Base-by-base conservation (phyloP, 2,329 filamentous ascomycete species). In the Macrophomina phaseolina region DNA sequence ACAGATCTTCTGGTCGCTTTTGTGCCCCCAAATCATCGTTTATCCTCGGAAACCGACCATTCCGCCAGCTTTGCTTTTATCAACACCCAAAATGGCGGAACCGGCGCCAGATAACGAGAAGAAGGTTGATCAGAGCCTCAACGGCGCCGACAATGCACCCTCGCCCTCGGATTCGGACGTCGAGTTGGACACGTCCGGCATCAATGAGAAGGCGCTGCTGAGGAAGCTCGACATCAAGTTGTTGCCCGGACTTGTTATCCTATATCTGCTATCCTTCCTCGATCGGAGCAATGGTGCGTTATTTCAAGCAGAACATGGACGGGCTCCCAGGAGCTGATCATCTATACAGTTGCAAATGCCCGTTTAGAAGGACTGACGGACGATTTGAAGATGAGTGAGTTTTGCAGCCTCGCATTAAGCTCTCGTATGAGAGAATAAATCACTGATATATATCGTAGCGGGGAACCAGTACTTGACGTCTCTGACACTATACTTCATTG, bases 401-500 rank as follows among this genome's bases (percentile, higher is more conserved):
- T 16, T 7, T 12, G 18, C 14, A 30, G 66, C 60, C 42, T 69
- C 23, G 23, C 23, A 23, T 23, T 30, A 12, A 14, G 23, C 18
- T 12, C n/a, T 51, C 2, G 30, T 23, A 11, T 30, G 6, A 28
- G 38, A 18, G 4, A 11, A 62, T 66, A 46, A 32, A 30, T 16
- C 30, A 45, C 84, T 32, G 12, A 67, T 30, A 12, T 5, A 46
- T 38, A 11, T 9, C 5, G 23, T 14, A 66, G 64, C 77, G 0
- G 77, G 76, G 0, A 76, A 78, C 66, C 82, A 90, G 70, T 91
- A 91, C 67, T 80, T 91, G 0, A 89, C 86, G 0, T 87, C 87
- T 1, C 73, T 91, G 48, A 91, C 89, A 0, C 74, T 91, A 0
- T 91, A 90, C 74, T 91, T 91, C 72, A 78, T 83, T 66, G 80